A percentile compares a stretch with the other conserved stretches of the same genome.
phyloP scores from a whole-genome alignment of 805 yeast genomes.

The Candida sphagnicola region DNA sequence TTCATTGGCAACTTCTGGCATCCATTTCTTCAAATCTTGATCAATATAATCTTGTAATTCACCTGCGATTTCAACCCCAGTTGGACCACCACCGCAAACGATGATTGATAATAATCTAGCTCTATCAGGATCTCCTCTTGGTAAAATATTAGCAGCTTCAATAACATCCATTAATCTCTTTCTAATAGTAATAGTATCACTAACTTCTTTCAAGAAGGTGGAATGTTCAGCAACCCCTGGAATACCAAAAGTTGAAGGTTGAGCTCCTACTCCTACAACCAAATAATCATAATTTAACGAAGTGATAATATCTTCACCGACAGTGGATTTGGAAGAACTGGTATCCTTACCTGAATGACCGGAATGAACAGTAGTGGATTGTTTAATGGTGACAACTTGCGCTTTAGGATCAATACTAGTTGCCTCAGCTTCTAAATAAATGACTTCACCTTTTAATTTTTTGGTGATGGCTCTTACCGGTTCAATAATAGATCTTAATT shows the following conservation, averaged over 20 bases:
- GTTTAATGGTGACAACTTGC: constrained; percentile 62
- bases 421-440: constrained; percentile 88
- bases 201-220: constrained; percentile 82
- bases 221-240: constrained; percentile 92
- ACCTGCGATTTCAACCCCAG: constrained; percentile 97
- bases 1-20: constrained; percentile 80
- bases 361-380: constrained; percentile 51
- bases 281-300: constrained; percentile 70
- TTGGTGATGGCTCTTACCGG: constrained; percentile 87
- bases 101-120: constrained; percentile 81
- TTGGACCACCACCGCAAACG: constrained; percentile 98
- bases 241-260: constrained; percentile 90
- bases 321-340: constrained; percentile 36
- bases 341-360: constrained; percentile 53
- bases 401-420: constrained; percentile 70
- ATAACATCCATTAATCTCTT: constrained; percentile 78
- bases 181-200: constrained; percentile 83
- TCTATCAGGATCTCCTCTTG: constrained; percentile 74
- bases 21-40: constrained; percentile 85
- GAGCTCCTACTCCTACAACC: constrained; percentile 92
- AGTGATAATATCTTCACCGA: constrained; percentile 42
- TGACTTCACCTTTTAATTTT: constrained; percentile 70
- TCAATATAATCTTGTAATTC: constrained; percentile 92
- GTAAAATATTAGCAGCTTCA: constrained; percentile 82
- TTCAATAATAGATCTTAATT: constrained; percentile 85